Evolutionary conservation across 2,329 filamentous ascomycete genomes (phyloP).

Genomic region (Fusarium sp.): DNA sequence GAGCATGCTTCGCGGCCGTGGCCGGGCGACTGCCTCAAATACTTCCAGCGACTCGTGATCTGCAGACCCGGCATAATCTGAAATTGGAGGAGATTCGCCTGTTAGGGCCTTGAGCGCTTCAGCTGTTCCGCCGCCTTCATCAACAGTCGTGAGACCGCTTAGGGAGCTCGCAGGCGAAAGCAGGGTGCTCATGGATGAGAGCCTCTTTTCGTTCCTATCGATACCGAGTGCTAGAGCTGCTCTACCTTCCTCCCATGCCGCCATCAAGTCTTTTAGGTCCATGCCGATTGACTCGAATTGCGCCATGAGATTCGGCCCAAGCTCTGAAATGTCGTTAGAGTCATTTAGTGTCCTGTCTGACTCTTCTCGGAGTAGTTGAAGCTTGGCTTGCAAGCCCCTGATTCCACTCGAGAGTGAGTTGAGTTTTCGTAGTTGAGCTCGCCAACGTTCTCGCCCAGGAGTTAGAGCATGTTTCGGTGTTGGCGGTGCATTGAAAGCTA

Average conservation of each 20-base stretch:
- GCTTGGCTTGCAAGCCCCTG: conserved; percentile 90
- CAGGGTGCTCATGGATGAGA: conserved; percentile 70
- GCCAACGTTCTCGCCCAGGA: conserved; percentile 84
- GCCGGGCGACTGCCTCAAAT: conserved; percentile 88
- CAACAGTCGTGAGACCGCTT: conserved; percentile 73
- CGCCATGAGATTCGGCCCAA: conserved; percentile 81
- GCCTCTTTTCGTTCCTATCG: conserved; percentile 79
- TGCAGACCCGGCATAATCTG: conserved; percentile 64
- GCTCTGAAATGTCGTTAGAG: conserved; percentile 76
- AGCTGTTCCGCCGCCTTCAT: conserved; percentile 58
- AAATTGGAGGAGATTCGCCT: conserved; percentile 70
- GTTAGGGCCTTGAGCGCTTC: conserved; percentile 82
- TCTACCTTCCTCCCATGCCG: conserved; percentile 89
- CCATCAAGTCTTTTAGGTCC: conserved; percentile 82
- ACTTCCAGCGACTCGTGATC: conserved; percentile 79
- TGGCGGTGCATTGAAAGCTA: conserved; percentile 64
- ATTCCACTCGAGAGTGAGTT: conserved; percentile 91
- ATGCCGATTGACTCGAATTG: conserved; percentile 96
- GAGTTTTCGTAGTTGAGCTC: conserved; percentile 87
- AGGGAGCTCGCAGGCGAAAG: conserved; percentile 71
- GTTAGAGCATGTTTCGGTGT: conserved; percentile 71
- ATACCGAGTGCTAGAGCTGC: conserved; percentile 84
- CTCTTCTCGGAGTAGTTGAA: conserved; percentile 91
- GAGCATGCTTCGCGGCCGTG: conserved; percentile 74
- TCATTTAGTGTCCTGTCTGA: conserved; percentile 83